Evolutionary conservation across 2,329 filamentous ascomycete genomes (phyloP).

Genomic region (Basipetospora chlamydospora): DNA sequence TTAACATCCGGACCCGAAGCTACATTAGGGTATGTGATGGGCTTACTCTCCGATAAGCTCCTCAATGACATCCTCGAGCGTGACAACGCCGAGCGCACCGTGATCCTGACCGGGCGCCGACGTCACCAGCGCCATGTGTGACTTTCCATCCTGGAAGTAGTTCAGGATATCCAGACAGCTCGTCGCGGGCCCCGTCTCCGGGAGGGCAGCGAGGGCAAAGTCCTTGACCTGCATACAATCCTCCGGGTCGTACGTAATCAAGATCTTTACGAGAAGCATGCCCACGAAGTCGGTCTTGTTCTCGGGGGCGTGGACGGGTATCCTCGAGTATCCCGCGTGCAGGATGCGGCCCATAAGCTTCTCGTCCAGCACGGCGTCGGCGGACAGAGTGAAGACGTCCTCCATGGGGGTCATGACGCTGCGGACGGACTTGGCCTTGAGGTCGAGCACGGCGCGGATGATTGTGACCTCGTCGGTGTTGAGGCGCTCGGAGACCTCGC

Average conservation of each 20-base stretch:
- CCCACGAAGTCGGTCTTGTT: constrained; percentile 83
- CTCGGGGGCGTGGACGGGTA: constrained; percentile 80
- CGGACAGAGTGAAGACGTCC: constrained; percentile 93
- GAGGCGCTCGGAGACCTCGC: constrained; percentile 71
- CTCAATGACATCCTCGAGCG: constrained; percentile 94
- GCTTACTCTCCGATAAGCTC: constrained; percentile 93
- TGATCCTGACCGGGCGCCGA: constrained; percentile 79
- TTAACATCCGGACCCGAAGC: constrained; percentile 11
- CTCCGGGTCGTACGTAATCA: constrained; percentile 97
- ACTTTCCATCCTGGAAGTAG: constrained; percentile 98
- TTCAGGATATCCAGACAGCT: constrained; percentile 98
- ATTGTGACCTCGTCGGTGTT: constrained; percentile 98
- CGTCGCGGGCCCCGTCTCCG: constrained; percentile 87
- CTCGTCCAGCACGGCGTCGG: constrained; percentile 85
- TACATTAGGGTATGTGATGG: constrained; percentile 11
- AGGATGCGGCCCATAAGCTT: constrained; percentile 88
- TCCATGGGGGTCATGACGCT: constrained; percentile 98
- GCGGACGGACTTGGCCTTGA: constrained; percentile 91
- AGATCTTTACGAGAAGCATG: constrained; percentile 95
- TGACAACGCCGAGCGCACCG: constrained; percentile 85
- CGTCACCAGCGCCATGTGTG: constrained; percentile 94
- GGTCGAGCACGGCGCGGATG: constrained; percentile 87
- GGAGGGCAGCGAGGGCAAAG: constrained; percentile 83
- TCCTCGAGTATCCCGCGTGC: constrained; percentile 86
- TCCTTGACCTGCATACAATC: constrained; percentile 77